Base-by-base conservation (phyloP, 2,329 filamentous ascomycete genomes). In the Trichoderma gracile region DNA sequence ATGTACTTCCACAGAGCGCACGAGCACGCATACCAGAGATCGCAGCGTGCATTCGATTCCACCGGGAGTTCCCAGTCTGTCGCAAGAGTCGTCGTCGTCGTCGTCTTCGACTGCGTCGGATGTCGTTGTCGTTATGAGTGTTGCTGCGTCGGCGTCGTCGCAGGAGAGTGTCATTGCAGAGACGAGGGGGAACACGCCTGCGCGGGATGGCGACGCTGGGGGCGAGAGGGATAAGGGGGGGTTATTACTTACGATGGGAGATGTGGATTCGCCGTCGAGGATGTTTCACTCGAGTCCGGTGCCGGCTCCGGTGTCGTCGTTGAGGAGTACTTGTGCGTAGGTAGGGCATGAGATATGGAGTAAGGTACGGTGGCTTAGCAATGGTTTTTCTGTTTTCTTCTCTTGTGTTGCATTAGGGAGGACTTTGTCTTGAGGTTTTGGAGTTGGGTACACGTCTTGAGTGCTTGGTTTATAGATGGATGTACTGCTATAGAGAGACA, bases 81-180 rank as follows among this genome's bases (percentile, higher is more conserved):
- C 58, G 15, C 58, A 62, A 33, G 49, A 46, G 14, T 62, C 58
- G 5, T 45, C 58, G 10, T n/a, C 49, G 23, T 12, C n/a, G n/a
- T 61, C 58, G 25, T 30, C n/a, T n/a, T n/a, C 33, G 33, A 38
- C 33, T 1, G 33, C 12, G 38, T 52, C 42, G 38, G 17, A n/a
- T 52, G 57, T 23, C 3, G 38, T n/a, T 10, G 25, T 23, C 3
- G 38, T n/a, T 10, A n/a, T 60, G 23, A 62, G 38, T 9, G 8
- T 54, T 12, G n/a, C 58, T 62, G 47, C 40, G n/a, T n/a, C n/a
- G 10, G 25, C 25, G 5, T 38, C 33, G 5, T 62, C 58, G 15
- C 58, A 62, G n/a, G 58, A 62, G 27, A 62, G 58, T 23, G 58
- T 62, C 15, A 9, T 62, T 45, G 58, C 53, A 15, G 58, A 62